Base-by-base conservation (phyloP, 108 stramenopile genomes). In the Fistulifera pelliculosa region DNA sequence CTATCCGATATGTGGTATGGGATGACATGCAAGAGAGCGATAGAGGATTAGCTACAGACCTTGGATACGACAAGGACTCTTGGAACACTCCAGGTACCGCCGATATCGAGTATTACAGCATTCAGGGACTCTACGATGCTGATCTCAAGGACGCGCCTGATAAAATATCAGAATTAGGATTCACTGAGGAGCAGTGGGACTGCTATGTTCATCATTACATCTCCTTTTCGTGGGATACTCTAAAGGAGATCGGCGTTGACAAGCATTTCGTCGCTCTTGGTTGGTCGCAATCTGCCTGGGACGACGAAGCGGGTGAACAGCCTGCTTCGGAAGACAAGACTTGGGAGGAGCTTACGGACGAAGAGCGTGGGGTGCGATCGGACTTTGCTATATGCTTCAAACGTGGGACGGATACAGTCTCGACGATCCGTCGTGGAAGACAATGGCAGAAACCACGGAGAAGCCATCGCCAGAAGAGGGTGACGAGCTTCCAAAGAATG, bases 81-180 rank as follows among this genome's bases (percentile, higher is more conserved):
- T 45, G 44, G 44, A 45, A 45, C 21, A 21, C 44, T 8, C 44
- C 44, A 45, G 44, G 44, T 2, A 45, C 44, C 11, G 44, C 44
- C 5, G 44, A 45, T 45, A 45, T 45, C 21, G 44, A 45, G 31
- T 35, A 35, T 35, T 35, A 35, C 31, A 35, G 31, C 31, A 35
- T 35, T 35, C 6, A 35, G 31, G 31, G 31, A 35, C 31, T 35
- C 8, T 3, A 3, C 3, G 31, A 35, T 6, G 31, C 31, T 6
- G 31, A 35, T 3, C 31, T 3, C 31, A 3, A 35, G 31, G 31
- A 6, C 8, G 31, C 3, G 3, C 3, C 8, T 8, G 31, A 35
- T 8, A 35, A 35, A 6, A 35, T 35, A 35, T 35, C 31, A 3
- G 31, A 35, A 8, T 6, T 35, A 8, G 31, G 31, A 6, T 35